Evolutionary conservation across 2,329 filamentous ascomycete species (phyloP).

Genomic region (Coniosporium tulheliwenetii): DNA sequence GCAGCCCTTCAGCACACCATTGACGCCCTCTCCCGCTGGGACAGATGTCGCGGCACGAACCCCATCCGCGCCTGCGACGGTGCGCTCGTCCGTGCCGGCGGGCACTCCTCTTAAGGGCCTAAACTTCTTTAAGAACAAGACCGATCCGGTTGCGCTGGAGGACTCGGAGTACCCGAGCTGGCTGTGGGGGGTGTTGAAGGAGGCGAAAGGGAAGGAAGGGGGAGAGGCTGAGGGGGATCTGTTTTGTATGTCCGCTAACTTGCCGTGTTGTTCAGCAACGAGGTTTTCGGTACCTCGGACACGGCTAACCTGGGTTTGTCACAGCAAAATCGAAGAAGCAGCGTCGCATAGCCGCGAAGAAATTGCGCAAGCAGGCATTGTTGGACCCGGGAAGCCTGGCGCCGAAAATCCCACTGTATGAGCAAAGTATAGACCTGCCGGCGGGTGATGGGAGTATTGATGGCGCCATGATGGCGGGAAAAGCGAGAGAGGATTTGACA

Average conservation of each 20-base stretch:
- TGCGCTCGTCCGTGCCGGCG: conserved; percentile 37
- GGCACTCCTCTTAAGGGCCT: conserved; percentile 59
- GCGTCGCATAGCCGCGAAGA: conserved; percentile 54
- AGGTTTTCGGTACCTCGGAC: neutral
- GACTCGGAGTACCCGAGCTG: conserved; percentile 68
- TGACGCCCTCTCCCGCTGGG: conserved; percentile 13
- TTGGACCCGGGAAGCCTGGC: conserved; percentile 50
- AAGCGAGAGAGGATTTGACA: conserved; percentile 46
- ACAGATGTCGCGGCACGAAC: conserved; percentile 13
- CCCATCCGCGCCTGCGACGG: conserved; percentile 13
- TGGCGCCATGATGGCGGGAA: conserved; percentile 28
- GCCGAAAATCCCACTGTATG: conserved; percentile 53
- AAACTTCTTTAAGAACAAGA: conserved; percentile 60
- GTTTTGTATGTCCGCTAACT: conserved; percentile 48
- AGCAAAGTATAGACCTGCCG: conserved; percentile 64
- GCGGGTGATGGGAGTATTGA: conserved; percentile 30
- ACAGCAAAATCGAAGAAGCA: conserved; percentile 75
- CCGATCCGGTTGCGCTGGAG: conserved; percentile 56
- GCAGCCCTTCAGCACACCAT: conserved; percentile 28
- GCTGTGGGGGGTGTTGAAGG: conserved; percentile 60
- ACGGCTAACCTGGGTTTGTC: neutral
- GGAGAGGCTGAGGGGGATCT: conserved; percentile 51
- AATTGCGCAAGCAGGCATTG: conserved; percentile 42
- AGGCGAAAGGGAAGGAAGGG: conserved; percentile 39
- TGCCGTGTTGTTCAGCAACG: neutral